Evolutionary conservation across 179 eudicot genomes (phyloP).

Genomic region (Patellifolia procumbens): DNA sequence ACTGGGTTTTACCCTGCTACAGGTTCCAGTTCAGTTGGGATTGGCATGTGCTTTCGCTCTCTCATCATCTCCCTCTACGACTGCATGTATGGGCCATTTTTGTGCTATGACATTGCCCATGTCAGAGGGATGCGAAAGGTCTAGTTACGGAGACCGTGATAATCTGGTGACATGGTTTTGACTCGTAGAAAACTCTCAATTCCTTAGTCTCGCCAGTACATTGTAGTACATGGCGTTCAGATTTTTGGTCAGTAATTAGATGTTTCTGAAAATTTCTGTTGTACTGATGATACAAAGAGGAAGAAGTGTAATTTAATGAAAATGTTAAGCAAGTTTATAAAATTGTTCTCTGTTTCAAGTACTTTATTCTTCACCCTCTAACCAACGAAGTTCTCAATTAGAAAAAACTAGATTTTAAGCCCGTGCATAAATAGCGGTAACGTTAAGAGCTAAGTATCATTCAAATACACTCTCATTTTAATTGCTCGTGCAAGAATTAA

Average conservation of each 20-base stretch:
- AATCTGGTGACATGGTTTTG: conserved; percentile 2
- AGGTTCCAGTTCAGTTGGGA: conserved; percentile 20
- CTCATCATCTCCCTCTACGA: not conserved
- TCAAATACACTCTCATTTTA: no score
- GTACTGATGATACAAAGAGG: conserved; percentile 14
- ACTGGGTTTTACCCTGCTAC: conserved; percentile 30
- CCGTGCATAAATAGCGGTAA: no score
- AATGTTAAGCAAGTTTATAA: not conserved
- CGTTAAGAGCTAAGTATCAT: no score
- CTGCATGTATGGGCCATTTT: conserved; percentile 13
- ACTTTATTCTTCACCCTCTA: not conserved
- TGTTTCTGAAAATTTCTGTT: not conserved
- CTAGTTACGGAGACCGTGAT: not conserved
- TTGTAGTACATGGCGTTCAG: conserved; percentile 5
- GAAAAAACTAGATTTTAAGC: no score
- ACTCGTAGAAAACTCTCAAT: not conserved
- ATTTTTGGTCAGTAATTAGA: not conserved
- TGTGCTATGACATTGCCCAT: conserved; percentile 21
- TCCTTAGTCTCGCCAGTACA: not conserved
- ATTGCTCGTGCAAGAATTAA: no score
- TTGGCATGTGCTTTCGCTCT: conserved; percentile 4
- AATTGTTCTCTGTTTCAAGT: not conserved
- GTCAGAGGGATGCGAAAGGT: conserved; percentile 1
- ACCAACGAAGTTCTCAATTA: no score
- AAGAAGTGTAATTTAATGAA: not conserved